Evolutionary conservation across 495 filamentous ascomycete genomes (phyloP), one percentile per base, ranked within the genome.

Genomic region (Lichina pygmaea): DNA sequence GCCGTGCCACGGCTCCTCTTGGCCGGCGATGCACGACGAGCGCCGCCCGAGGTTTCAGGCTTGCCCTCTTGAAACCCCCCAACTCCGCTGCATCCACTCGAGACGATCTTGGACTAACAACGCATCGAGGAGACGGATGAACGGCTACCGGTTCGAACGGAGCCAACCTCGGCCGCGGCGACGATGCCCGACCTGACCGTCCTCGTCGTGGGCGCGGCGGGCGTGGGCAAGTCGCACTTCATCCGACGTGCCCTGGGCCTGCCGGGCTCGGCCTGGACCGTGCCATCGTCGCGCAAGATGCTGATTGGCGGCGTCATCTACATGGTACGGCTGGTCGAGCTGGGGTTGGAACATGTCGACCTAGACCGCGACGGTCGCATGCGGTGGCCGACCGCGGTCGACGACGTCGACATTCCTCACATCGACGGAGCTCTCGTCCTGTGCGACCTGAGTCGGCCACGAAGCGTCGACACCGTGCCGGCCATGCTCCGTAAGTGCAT

Each of bases 171-270:
- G 36, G 13, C 36, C 36, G 10, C 11, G 36, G 13, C 36, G 36
- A 2, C 13, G 11, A 71, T 78, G 62, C 70, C 72, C 49, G 62
- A 77, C 54, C 72, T 93, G 54, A 86, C 82, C 53, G 81, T 95
- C 55, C 82, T 76, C 33, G 74, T 95, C 24, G 71, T 93, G 52
- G 89, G 89, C 45, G 70, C 72, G 51, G 65, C 71, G 51, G 74
- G 76, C 43, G 80, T 82, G 34, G 86, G 86, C 51, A 94, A 95
- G 62, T 83, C 81, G 43, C 79, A 80, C 17, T 93, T 95, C 52
- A 78, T 93, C 48, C 77, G 81, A 54, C 72, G 69, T 45, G 80
- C 81, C 9, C 61, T 89, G 52, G 77, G 82, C 38, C 63, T 86
- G 49, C 72, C 71, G 48, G 60, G 60, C 34, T 58, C 70, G 1